These are phyloP conservation scores for Zea mays DNA, from an alignment of 176 grass and related monocot species.

Conservation along the genomic window Zm-B73-REFERENCE-NAM-5.0 NC_050102.1:48561001-48561500, in stretches of 20 bases:
- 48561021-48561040: too few relatives aligned
- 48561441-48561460: slow-evolving; percentile 6
- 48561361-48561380: slow-evolving; percentile 3
- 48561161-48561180: background rate
- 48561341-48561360: background rate
- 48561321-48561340: background rate
- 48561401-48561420: background rate
- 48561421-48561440: background rate
- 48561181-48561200: background rate
- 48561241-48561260: background rate
- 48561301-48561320: background rate
- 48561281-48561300: background rate
- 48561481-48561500: background rate
- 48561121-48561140: background rate
- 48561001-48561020: too few relatives aligned
- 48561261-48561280: slow-evolving; percentile 12
- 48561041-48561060: too few relatives aligned
- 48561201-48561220: background rate
- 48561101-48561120: background rate
- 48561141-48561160: background rate
- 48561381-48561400: slow-evolving; percentile 7
- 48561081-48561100: background rate
- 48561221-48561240: background rate
- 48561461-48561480: background rate
- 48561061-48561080: too few relatives aligned